phyloP scores from a whole-genome alignment of 805 yeast species.

The Teunomyces funiuensis region DNA sequence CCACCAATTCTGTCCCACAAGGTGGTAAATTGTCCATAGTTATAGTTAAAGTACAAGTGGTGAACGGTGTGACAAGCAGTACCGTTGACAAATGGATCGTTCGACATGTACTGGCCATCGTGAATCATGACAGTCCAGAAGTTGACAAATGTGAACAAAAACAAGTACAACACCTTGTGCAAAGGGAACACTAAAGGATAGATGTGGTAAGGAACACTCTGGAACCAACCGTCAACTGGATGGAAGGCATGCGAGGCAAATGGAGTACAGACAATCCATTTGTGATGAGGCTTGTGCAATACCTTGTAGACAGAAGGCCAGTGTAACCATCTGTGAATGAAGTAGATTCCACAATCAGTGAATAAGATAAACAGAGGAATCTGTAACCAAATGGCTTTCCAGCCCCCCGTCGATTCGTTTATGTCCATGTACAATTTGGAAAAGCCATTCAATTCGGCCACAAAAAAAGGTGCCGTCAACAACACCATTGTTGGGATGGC shows the following conservation, averaged over 20 bases:
- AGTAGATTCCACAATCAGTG: constrained; percentile 90
- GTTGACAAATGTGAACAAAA: constrained; percentile 86
- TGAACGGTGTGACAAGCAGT: constrained; percentile 98
- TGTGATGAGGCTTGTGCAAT: constrained; percentile 96
- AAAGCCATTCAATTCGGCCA: constrained; percentile 79
- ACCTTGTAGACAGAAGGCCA: constrained; percentile 86
- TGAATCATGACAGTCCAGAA: constrained; percentile 99
- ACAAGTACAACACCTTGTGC: constrained; percentile 79
- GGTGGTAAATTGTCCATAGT: constrained; percentile 97
- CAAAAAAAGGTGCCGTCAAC: constrained; percentile 87
- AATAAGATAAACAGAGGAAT: constrained; percentile 81
- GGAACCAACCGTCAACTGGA: constrained; percentile 94
- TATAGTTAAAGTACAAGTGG: constrained; percentile 95
- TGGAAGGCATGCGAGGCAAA: constrained; percentile 98
- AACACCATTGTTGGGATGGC: constrained; percentile 90
- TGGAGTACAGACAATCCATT: constrained; percentile 98
- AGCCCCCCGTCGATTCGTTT: constrained; percentile 63
- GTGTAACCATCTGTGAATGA: constrained; percentile 90
- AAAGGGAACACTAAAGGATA: constrained; percentile 92
- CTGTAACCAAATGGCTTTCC: constrained; percentile 64
- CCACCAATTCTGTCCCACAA: constrained; percentile 97
- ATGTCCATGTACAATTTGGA: constrained; percentile 73
- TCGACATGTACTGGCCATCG: constrained; percentile 93
- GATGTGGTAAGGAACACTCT: constrained; percentile 89
- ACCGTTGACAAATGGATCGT: constrained; percentile 93